Conservation (phyloP, 768 basidiomycete species). For the Nidularia sp. region DNA sequence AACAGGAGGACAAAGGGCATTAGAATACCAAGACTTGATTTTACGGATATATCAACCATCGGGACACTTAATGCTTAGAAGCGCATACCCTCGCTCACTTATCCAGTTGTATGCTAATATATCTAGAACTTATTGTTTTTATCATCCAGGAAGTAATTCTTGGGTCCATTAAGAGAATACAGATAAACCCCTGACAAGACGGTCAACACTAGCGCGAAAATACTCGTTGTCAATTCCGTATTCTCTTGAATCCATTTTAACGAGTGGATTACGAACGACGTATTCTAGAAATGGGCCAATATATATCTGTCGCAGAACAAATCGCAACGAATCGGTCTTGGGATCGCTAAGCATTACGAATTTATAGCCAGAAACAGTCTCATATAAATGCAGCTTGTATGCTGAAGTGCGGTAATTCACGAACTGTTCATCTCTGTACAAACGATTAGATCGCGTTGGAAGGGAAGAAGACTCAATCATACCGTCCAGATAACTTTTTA, state of each 20-base stretch:
- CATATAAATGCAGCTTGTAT: slow-evolving; percentile 92
- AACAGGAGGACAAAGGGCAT: slow-evolving; percentile 25
- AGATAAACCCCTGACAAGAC: slow-evolving; percentile 60
- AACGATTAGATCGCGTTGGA: not conserved
- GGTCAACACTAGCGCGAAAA: slow-evolving; percentile 77
- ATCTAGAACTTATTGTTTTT: not conserved
- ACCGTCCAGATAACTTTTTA: slow-evolving; percentile 90
- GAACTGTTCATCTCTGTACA: slow-evolving; percentile 81
- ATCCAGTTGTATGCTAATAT: slow-evolving; percentile 1
- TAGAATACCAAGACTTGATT: not conserved
- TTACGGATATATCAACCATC: not conserved
- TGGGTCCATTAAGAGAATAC: slow-evolving; percentile 30
- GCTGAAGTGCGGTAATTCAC: slow-evolving; percentile 85
- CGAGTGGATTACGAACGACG: slow-evolving; percentile 89
- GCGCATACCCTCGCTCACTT: slow-evolving; percentile 3
- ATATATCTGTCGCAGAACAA: slow-evolving; percentile 84
- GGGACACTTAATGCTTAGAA: not conserved
- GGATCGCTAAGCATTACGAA: slow-evolving; percentile 94
- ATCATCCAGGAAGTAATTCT: not conserved
- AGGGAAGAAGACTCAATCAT: slow-evolving; percentile 6
- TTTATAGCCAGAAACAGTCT: slow-evolving; percentile 89
- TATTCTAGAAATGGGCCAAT: slow-evolving; percentile 92
- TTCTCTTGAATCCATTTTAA: slow-evolving; percentile 76
- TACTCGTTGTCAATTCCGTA: slow-evolving; percentile 92
- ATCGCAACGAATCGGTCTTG: slow-evolving; percentile 74